Evolutionary conservation across 371 early-diverging fungal genomes (phyloP).

Genomic region (Rhizopus sp.): DNA sequence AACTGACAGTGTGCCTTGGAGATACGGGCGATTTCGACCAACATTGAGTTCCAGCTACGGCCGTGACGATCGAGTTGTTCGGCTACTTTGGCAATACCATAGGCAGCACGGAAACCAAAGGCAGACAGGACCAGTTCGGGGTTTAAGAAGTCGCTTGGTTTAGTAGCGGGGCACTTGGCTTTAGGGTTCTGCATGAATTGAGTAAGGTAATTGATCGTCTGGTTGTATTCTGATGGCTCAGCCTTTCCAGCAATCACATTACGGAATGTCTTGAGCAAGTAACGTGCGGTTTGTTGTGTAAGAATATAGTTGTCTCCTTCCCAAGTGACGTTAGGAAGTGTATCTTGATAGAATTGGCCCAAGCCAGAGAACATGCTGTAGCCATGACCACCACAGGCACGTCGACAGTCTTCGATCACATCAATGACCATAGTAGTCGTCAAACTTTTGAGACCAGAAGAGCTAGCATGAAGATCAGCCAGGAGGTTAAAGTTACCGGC

Average conservation of each 20-base stretch:
- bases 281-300: constrained; percentile 77
- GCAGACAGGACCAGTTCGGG: constrained; percentile 63
- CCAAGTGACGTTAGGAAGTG: constrained; percentile 67
- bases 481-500: constrained; percentile 56
- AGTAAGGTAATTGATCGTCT: constrained; percentile 55
- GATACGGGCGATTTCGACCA: constrained; percentile 64
- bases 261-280: constrained; percentile 62
- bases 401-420: constrained; percentile 80
- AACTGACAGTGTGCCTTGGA: constrained; percentile 71
- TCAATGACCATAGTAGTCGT: constrained; percentile 74
- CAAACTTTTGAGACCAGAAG: constrained; percentile 83
- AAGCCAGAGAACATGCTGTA: constrained; percentile 79
- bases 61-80: constrained; percentile 56
- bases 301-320: constrained; percentile 82
- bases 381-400: constrained; percentile 83
- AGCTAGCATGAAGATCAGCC: constrained; percentile 85
- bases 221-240: constrained; percentile 52
- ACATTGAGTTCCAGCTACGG: constrained; percentile 67
- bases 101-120: constrained; percentile 70
- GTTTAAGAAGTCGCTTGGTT: constrained; percentile 56
- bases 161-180: constrained; percentile 53
- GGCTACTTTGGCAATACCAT: constrained; percentile 54
- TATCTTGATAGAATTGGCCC: constrained; percentile 67
- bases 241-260: constrained; percentile 55
- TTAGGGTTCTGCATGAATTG: constrained; percentile 54